Conservation (phyloP, 805 yeast genomes). For the Wickerhamomyces chambardii region DNA sequence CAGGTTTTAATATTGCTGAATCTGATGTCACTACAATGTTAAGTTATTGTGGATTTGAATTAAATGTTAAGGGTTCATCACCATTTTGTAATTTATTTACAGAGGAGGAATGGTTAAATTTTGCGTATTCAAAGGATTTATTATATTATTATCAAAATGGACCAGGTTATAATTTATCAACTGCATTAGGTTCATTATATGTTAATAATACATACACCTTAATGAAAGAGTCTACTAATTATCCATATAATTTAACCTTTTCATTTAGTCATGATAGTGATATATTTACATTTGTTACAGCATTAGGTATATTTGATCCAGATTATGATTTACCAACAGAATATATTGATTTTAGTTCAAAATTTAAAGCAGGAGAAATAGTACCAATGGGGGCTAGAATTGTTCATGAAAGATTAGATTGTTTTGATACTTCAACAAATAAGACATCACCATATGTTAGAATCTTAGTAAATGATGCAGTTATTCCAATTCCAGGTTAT, state of each 20-base stretch:
- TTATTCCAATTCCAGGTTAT: conserved; percentile 39
- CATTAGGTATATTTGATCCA: conserved; percentile 43
- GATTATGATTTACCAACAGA: conserved; percentile 31
- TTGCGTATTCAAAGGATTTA: conserved; percentile 53
- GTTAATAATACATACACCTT: conserved; percentile 41
- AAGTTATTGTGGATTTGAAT: conserved; percentile 65
- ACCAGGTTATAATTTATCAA: conserved; percentile 49
- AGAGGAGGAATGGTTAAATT: conserved; percentile 53
- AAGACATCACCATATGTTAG: conserved; percentile 31
- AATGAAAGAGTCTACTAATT: conserved; percentile 37
- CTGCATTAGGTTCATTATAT: conserved; percentile 53
- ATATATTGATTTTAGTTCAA: conserved; percentile 34
- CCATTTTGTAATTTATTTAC: conserved; percentile 63
- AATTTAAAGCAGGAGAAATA: conserved; percentile 38
- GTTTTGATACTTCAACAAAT: conserved; percentile 23
- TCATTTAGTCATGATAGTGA: conserved; percentile 75
- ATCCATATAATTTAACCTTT: conserved; percentile 48
- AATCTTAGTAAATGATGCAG: conserved; percentile 43
- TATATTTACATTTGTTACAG: conserved; percentile 49
- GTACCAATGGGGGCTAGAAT: conserved; percentile 53
- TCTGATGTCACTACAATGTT: conserved; percentile 46
- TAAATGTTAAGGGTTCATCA: conserved; percentile 61
- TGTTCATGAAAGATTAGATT: conserved; percentile 38
- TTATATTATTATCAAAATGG: conserved; percentile 53
- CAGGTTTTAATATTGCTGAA: conserved; percentile 41